Conservation (phyloP, 2,329 filamentous ascomycete genomes). For the Curvularia verruculosa region DNA sequence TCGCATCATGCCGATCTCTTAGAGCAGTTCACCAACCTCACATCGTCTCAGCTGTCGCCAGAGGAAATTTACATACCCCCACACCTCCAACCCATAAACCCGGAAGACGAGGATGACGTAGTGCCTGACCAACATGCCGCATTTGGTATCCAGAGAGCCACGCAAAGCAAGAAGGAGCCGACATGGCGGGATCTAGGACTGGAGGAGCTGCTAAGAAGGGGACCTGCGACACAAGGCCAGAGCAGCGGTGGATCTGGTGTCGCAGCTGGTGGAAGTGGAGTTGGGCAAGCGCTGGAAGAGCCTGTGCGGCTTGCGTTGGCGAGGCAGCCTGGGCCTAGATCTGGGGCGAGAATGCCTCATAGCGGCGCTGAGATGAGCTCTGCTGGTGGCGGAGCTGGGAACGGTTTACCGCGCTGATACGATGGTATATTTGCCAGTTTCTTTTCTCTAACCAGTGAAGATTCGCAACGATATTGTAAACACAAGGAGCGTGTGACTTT, state of each 20-base stretch:
- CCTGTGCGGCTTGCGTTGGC: conserved; percentile 40
- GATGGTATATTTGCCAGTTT: not conserved
- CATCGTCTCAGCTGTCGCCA: conserved; percentile 40
- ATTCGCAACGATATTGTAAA: no score
- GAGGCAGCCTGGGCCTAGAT: conserved; percentile 39
- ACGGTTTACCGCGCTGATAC: conserved; percentile 44
- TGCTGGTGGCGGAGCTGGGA: conserved; percentile 28
- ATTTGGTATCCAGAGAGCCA: conserved; percentile 83
- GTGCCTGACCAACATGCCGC: conserved; percentile 88
- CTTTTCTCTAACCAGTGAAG: not conserved
- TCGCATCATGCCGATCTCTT: conserved; percentile 78
- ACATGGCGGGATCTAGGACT: conserved; percentile 82
- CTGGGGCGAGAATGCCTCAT: conserved; percentile 15
- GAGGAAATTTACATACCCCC: conserved; percentile 85
- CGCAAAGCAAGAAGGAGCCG: conserved; percentile 71
- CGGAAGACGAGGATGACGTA: conserved; percentile 87
- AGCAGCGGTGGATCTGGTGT: conserved; percentile 16
- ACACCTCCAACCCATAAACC: conserved; percentile 80
- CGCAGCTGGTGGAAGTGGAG: conserved; percentile 10
- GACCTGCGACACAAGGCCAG: conserved; percentile 51
- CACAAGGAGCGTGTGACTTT: not conserved
- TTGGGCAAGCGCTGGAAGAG: conserved; percentile 27
- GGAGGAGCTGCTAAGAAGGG: conserved; percentile 70
- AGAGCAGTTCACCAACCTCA: conserved; percentile 60
- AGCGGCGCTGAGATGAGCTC: conserved; percentile 13